Percentiles rank a stretch among this genome's conserved stretches.
phyloP scores from a whole-genome alignment of 257 asterid genomes.

The Rubia yunnanensis region DNA sequence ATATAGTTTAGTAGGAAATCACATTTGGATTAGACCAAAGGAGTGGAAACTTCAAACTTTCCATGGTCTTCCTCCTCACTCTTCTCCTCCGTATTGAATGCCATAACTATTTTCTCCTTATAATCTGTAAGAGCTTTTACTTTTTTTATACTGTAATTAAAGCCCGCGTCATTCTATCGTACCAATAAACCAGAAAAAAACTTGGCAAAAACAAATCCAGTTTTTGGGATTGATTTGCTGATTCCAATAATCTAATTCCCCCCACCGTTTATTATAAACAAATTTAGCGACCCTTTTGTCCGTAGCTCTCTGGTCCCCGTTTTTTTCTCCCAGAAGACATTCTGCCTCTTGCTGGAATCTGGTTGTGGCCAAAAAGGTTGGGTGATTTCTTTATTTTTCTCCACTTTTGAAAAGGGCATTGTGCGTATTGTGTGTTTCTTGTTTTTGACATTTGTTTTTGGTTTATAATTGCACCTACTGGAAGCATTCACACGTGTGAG shows the following conservation, averaged over 20 bases:
- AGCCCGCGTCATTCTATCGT: not conserved
- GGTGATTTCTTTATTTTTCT: not conserved
- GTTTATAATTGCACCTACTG: not conserved
- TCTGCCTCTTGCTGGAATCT: slow-evolving; percentile 1
- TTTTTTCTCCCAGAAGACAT: not conserved
- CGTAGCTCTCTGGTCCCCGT: not conserved
- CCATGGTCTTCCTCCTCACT: not conserved
- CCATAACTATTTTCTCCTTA: not conserved
- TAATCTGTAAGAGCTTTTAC: not conserved
- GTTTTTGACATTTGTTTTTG: not conserved
- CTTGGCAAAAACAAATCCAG: not conserved
- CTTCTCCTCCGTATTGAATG: not conserved
- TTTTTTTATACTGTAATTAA: not conserved
- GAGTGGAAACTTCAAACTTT: not conserved
- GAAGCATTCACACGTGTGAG: not conserved
- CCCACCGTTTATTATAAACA: not conserved
- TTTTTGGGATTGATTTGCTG: not conserved
- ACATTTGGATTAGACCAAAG: not conserved
- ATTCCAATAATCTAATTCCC: not conserved
- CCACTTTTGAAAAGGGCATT: not conserved
- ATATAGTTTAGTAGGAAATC: no score
- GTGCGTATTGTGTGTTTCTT: not conserved
- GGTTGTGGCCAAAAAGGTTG: not conserved
- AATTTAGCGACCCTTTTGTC: not conserved
- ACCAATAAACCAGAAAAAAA: not conserved